These are phyloP conservation scores for Inga leiocalycina DNA, from an alignment of 306 rosid species.

Conservation along the genomic window DNA sequence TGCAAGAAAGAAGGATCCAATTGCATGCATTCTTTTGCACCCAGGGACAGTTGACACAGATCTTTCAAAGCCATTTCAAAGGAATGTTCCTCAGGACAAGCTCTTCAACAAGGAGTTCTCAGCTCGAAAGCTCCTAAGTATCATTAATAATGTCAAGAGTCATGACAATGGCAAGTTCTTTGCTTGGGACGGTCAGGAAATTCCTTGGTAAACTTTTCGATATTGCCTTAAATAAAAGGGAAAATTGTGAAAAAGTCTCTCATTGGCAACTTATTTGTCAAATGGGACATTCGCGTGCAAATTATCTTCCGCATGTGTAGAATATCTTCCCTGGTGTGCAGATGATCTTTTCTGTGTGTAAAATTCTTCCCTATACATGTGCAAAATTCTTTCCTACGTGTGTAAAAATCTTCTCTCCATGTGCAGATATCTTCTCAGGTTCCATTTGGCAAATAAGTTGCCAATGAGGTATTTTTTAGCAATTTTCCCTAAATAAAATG, in stretches of 20 bases:
- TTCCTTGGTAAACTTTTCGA: constrained; percentile 68
- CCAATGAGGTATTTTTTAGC: too few relatives aligned
- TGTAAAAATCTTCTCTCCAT: too few relatives aligned
- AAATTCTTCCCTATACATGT: too few relatives aligned
- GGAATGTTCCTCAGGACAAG: constrained; percentile 75
- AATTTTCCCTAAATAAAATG: neutral
- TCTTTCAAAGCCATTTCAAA: constrained; percentile 92
- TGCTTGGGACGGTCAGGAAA: constrained; percentile 98
- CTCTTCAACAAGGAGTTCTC: constrained; percentile 84
- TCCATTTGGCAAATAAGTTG: too few relatives aligned
- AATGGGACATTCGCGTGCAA: too few relatives aligned
- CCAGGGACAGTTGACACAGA: constrained; percentile 99
- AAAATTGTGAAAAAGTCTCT: too few relatives aligned
- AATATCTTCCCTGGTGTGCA: too few relatives aligned
- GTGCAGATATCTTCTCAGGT: too few relatives aligned
- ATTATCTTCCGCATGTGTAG: too few relatives aligned
- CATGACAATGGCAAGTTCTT: constrained; percentile 89
- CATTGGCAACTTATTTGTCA: too few relatives aligned
- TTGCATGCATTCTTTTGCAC: constrained; percentile 75
- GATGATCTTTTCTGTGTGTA: too few relatives aligned
- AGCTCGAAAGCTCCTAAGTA: constrained; percentile 69
- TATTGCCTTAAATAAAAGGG: neutral
- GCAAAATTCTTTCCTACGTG: too few relatives aligned
- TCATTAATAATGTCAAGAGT: constrained; percentile 63
- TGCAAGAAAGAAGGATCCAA: constrained; percentile 81